Evolutionary conservation across 1,284 basidiomycete genomes (phyloP).

Genomic region (Cutaneotrichosporon sp.): DNA sequence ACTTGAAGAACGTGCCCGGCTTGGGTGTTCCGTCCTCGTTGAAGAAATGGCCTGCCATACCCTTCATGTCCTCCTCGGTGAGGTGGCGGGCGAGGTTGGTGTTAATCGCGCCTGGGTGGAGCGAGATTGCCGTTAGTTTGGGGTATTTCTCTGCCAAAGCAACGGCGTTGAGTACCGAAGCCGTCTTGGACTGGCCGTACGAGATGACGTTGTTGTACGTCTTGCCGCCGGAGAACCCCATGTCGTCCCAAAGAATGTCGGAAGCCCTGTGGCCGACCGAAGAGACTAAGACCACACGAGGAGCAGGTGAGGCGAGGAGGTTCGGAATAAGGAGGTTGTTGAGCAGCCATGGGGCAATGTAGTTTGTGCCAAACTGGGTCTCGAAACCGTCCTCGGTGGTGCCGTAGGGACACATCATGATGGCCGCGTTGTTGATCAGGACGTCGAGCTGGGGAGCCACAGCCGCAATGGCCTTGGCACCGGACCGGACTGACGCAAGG

Average conservation of each 20-base stretch:
- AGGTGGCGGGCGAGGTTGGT: conserved; percentile 18
- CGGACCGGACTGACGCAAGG: conserved; percentile 16
- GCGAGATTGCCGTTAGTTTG: conserved; percentile 19
- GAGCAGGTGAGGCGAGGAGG: conserved; percentile 11
- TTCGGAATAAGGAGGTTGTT: conserved; percentile 26
- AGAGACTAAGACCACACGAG: conserved; percentile 27
- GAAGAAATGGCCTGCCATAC: not conserved
- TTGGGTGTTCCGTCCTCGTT: conserved; percentile 17
- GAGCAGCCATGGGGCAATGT: conserved; percentile 38
- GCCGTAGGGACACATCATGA: conserved; percentile 29
- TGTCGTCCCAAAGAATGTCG: conserved; percentile 25
- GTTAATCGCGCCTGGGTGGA: conserved; percentile 17
- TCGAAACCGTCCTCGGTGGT: conserved; percentile 37
- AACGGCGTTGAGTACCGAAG: conserved; percentile 18
- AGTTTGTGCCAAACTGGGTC: conserved; percentile 38
- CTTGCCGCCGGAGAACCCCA: conserved; percentile 16
- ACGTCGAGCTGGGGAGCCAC: conserved; percentile 23
- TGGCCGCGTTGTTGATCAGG: conserved; percentile 39
- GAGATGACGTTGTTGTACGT: conserved; percentile 15
- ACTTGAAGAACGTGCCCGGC: conserved; percentile 9
- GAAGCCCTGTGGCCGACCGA: conserved; percentile 13
- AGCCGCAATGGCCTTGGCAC: conserved; percentile 16
- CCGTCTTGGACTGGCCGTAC: conserved; percentile 32
- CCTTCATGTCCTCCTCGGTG: conserved; percentile 11
- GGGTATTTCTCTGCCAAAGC: conserved; percentile 19